These are phyloP conservation scores for Agastache rugosa DNA, from an alignment of 257 asterid species.

Conservation along the genomic window DNA sequence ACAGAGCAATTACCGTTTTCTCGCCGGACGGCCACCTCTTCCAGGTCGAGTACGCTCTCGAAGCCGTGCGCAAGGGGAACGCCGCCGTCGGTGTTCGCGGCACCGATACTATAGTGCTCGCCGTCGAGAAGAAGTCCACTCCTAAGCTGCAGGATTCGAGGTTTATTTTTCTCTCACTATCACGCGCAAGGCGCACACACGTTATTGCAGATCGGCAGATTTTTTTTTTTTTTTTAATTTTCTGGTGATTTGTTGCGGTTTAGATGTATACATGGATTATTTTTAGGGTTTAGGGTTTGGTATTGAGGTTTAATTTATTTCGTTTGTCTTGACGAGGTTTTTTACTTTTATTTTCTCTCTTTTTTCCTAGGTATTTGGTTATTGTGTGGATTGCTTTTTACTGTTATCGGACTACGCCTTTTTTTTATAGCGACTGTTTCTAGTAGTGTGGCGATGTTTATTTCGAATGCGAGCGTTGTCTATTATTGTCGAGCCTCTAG, in stretches of 20 bases:
- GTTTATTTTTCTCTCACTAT: constrained; percentile 35
- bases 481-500: constrained; percentile 14
- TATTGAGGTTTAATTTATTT: constrained; percentile 18
- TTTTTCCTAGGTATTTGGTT: background rate
- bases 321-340: background rate
- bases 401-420: background rate
- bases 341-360: background rate
- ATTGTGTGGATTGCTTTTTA: background rate
- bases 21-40: constrained; percentile 97
- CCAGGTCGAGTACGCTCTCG: constrained; percentile 98
- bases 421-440: background rate
- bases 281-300: constrained; percentile 38
- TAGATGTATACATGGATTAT: background rate
- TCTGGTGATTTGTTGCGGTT: constrained; percentile 24
- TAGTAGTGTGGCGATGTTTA: background rate
- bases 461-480: background rate
- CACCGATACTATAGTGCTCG: constrained; percentile 80
- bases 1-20: constrained; percentile 93
- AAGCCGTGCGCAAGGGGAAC: constrained; percentile 97
- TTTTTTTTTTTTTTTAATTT: background rate
- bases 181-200: background rate
- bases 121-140: constrained; percentile 94
- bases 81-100: constrained; percentile 98
- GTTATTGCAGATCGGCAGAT: constrained; percentile 33
- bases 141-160: constrained; percentile 97